Percentiles rank a stretch among this genome's conserved stretches.
These are phyloP conservation scores for Mortierella sp. DNA, from an alignment of 371 early-diverging fungal species.

Conservation along the genomic window DNA sequence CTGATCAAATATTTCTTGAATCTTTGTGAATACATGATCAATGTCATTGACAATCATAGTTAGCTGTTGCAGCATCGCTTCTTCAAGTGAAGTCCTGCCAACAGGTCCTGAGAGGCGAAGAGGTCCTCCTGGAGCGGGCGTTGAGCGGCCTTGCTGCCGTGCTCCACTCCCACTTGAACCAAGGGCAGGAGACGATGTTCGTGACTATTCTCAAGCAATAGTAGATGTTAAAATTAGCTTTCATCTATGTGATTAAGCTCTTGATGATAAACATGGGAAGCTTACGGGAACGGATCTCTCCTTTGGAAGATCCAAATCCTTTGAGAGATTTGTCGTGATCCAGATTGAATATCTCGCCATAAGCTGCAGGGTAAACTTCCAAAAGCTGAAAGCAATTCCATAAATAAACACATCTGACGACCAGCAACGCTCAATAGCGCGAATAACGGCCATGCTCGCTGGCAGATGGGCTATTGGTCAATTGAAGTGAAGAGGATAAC, in stretches of 20 bases:
- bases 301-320: slow-evolving; percentile 31
- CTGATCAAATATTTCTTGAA: slow-evolving; percentile 27
- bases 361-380: slow-evolving; percentile 83
- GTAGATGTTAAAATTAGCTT: neutral
- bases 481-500: neutral
- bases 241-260: neutral
- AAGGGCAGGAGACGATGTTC: slow-evolving; percentile 48
- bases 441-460: slow-evolving; percentile 65
- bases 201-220: slow-evolving; percentile 17
- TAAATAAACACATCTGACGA: slow-evolving; percentile 73
- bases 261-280: too few species aligned
- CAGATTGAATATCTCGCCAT: slow-evolving; percentile 50
- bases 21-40: slow-evolving; percentile 19
- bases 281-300: slow-evolving; percentile 26
- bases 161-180: slow-evolving; percentile 16
- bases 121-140: slow-evolving; percentile 26
- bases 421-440: slow-evolving; percentile 76
- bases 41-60: slow-evolving; percentile 46
- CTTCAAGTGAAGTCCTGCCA: slow-evolving; percentile 27
- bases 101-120: slow-evolving; percentile 24
- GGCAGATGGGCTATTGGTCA: slow-evolving; percentile 47
- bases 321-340: slow-evolving; percentile 30
- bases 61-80: slow-evolving; percentile 35
- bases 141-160: slow-evolving; percentile 25
- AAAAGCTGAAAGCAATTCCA: slow-evolving; percentile 74